Evolutionary conservation across 179 eudicot genomes (phyloP), one percentile per base, ranked within the genome.

Genomic region (Camellia oleifera): DNA sequence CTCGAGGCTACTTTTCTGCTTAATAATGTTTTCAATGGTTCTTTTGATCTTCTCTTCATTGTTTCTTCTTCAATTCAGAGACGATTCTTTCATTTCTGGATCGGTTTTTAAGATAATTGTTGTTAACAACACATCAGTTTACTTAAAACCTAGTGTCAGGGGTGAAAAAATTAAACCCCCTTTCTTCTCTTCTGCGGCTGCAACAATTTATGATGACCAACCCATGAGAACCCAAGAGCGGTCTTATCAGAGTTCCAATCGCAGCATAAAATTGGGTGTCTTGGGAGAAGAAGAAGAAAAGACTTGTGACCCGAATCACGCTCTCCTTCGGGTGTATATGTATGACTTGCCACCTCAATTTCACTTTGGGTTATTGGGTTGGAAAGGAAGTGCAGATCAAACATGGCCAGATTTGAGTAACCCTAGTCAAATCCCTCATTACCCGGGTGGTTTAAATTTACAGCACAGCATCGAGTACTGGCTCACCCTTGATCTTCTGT

Each of bases 401-500:
- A 87, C 76, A 77, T 97, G 99, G 99, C 99, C 98, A 44, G 84
- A 88, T 83, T 83, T 94, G 64, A 72, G 84, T 76, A 83, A 82
- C 10, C 80, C 77, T 11, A 83, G 81, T 80, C 75, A 57, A 61
- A 85, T 95, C 53, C 99, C 99, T 7, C 80, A 80, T 0, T 97
- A 97, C 85, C 99, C 99, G 0, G 99, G 99, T 64, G 99, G 99
- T 15, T 78, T 97, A 74, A 97, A 97, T 83, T 86, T 90, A 82
- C 99, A 97, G 78, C 99, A 97, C 63, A 97, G 99, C 77, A 83
- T 88, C 10, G 99, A 95, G 80, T 97, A 94, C 75, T 97, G 98
- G 98, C 97, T 97, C 77, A 94, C 97, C 75, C 93, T 97, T 78
- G 99, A 97, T 88, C 97, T 97, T 79, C 88, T 94, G 80, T 91